Base-by-base conservation (phyloP, 2,329 filamentous ascomycete species). In the Cyphellophora europaea region DNA sequence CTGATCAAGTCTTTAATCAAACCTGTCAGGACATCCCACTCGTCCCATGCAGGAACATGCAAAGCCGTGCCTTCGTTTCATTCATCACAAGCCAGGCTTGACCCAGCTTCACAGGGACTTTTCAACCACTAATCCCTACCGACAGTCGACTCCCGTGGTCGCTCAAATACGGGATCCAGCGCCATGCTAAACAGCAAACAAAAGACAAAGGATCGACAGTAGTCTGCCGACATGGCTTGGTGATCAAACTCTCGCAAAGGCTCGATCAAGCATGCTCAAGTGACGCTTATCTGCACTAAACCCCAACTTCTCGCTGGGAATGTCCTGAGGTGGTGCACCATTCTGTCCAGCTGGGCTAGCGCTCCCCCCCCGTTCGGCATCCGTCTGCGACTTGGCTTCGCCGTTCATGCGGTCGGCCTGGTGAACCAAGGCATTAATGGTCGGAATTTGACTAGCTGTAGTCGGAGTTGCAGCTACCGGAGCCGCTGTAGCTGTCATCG, bases 261-360 rank as follows among this genome's bases (percentile, higher is more conserved):
- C 67, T 14, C 63, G 58, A 55, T 85, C 75, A 32, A 85, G 61
- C 52, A 82, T 76, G 43, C 75, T 68, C 30, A 84, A 55, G 2
- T 77, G 78, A 45, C 77, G 66, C 41, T 69, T 70, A 45, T 84
- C 80, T 53, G 83, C 79, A 12, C 69, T 64, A 32, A 72, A 74
- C 4, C 66, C 70, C 16, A 74, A 56, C 44, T 73, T 74, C 40
- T 72, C 67, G 33, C 63, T 70, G 5, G 69, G 70, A 32, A 74
- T 73, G 48, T 74, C 71, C 36, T 67, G 65, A 5, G 69, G 64
- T 19, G 63, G 63, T 14, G 62, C 61, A 4, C 48, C 47, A 12
- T 50, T 53, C 37, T 36, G 48, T 10, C 55, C 34, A 48, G 53
- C 44, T 49, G 45, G 40, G 42, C 62, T 66, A 29, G 56, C 55